phyloP scores from a whole-genome alignment of 371 early-diverging fungal species.

The Lichtheimia hyalospora region DNA sequence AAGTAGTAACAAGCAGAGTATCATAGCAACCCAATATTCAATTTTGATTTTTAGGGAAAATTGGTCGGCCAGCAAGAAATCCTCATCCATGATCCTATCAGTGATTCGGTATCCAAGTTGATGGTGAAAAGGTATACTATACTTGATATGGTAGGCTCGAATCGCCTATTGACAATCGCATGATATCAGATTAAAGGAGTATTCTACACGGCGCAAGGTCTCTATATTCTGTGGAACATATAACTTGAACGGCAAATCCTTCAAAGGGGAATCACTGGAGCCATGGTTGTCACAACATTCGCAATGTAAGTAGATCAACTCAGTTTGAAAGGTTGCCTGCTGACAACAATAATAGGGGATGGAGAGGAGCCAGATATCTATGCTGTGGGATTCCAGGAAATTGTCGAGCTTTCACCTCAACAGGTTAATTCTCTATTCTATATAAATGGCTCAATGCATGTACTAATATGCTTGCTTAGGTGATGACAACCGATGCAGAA shows the following conservation, averaged over 20 bases:
- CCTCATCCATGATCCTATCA: slow-evolving; percentile 61
- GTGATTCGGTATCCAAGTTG: slow-evolving; percentile 55
- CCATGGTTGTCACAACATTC: slow-evolving; percentile 68
- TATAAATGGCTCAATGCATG: background rate
- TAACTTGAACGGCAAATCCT: slow-evolving; percentile 85
- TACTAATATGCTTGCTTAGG: slow-evolving; percentile 7
- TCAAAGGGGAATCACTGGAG: slow-evolving; percentile 62
- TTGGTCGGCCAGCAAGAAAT: slow-evolving; percentile 54
- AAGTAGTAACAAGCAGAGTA: slow-evolving; percentile 17
- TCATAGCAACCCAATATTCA: background rate
- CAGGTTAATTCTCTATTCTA: slow-evolving; percentile 36
- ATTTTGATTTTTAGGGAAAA: slow-evolving; percentile 48
- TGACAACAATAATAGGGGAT: background rate
- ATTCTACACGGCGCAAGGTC: slow-evolving; percentile 52
- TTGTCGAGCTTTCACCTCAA: slow-evolving; percentile 88
- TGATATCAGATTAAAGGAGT: slow-evolving; percentile 45
- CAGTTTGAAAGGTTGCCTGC: no score
- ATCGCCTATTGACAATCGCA: background rate
- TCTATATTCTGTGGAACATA: slow-evolving; percentile 83
- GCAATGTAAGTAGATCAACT: slow-evolving; percentile 25
- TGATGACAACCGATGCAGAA: slow-evolving; percentile 79
- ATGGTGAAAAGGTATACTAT: slow-evolving; percentile 44
- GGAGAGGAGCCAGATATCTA: slow-evolving; percentile 74
- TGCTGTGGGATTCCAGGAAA: slow-evolving; percentile 92
- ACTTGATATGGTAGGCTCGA: background rate